Conservation (phyloP, 441 rosid genomes). For the Sinapis alba region DNA sequence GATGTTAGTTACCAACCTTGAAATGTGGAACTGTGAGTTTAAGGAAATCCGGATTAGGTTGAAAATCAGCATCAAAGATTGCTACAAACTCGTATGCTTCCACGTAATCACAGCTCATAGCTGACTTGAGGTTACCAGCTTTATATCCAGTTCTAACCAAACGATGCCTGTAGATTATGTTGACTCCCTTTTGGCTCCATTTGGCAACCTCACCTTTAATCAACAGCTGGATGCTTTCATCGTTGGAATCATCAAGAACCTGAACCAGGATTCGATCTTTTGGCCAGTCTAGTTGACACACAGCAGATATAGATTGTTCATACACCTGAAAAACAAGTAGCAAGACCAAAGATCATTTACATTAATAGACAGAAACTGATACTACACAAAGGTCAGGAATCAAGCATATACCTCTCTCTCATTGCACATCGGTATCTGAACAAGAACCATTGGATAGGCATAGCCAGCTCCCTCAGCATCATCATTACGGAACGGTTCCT, state of each 20-base stretch:
- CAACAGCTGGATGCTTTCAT: constrained; percentile 70
- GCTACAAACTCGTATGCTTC: constrained; percentile 84
- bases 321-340: constrained; percentile 66
- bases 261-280: constrained; percentile 76
- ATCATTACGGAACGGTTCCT: constrained; percentile 61
- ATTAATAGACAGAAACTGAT: background rate
- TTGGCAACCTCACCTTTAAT: constrained; percentile 71
- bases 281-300: constrained; percentile 94
- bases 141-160: constrained; percentile 84
- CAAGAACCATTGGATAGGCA: constrained; percentile 91
- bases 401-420: constrained; percentile 76
- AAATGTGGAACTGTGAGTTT: constrained; percentile 84
- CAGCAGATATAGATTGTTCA: constrained; percentile 91
- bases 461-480: constrained; percentile 58
- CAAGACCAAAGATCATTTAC: constrained; percentile 16
- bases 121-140: constrained; percentile 98
- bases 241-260: constrained; percentile 89
- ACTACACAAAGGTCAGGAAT: too few species aligned
- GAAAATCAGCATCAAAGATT: constrained; percentile 92
- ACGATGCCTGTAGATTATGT: constrained; percentile 82
- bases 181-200: constrained; percentile 81
- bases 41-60: constrained; percentile 81
- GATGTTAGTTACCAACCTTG: constrained; percentile 51
- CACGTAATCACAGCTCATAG: constrained; percentile 84
- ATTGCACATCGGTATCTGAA: constrained; percentile 96